Evolutionary conservation across 148 eudicot genomes (phyloP).

Genomic region (Pharnaceum exiguum): DNA sequence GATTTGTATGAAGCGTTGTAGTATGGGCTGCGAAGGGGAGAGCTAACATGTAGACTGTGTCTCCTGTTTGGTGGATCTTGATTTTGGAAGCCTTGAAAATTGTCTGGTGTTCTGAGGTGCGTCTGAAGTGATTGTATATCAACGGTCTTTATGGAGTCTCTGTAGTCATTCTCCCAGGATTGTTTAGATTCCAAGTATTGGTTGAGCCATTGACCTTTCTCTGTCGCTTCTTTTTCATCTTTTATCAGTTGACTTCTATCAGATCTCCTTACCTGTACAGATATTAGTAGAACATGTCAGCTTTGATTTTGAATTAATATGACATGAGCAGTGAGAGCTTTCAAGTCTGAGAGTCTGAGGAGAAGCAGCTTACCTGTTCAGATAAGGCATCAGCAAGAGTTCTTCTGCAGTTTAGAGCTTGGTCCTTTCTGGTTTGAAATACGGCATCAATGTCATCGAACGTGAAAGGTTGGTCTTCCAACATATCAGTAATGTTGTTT

Average conservation of each 20-base stretch:
- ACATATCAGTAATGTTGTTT: constrained; percentile 33
- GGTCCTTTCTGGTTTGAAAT: constrained; percentile 49
- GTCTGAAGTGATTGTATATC: constrained; percentile 45
- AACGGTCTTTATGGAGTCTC: constrained; percentile 36
- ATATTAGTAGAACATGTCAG: background rate
- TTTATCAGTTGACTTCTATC: constrained; percentile 16
- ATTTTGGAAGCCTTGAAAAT: constrained; percentile 15
- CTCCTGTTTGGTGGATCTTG: constrained; percentile 14
- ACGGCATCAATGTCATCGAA: constrained; percentile 62
- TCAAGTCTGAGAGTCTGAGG: no score
- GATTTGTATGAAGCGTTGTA: constrained; percentile 22
- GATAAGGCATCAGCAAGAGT: constrained; percentile 44
- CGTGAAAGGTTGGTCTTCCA: constrained; percentile 40
- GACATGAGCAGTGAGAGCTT: background rate
- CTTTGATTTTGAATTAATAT: background rate
- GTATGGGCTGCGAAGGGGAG: no score
- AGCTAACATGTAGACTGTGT: constrained; percentile 21
- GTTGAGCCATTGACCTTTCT: constrained; percentile 47
- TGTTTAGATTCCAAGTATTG: constrained; percentile 52
- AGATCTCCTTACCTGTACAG: constrained; percentile 17
- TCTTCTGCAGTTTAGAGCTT: constrained; percentile 45
- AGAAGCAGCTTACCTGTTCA: constrained; percentile 44
- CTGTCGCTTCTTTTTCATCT: constrained; percentile 30
- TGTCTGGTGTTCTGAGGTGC: constrained; percentile 12
- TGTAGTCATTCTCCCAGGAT: constrained; percentile 32